Percentiles rank a stretch among this genome's conserved stretches.
Conservation (phyloP, 805 yeast species). For the Blastobotrys attinorum region DNA sequence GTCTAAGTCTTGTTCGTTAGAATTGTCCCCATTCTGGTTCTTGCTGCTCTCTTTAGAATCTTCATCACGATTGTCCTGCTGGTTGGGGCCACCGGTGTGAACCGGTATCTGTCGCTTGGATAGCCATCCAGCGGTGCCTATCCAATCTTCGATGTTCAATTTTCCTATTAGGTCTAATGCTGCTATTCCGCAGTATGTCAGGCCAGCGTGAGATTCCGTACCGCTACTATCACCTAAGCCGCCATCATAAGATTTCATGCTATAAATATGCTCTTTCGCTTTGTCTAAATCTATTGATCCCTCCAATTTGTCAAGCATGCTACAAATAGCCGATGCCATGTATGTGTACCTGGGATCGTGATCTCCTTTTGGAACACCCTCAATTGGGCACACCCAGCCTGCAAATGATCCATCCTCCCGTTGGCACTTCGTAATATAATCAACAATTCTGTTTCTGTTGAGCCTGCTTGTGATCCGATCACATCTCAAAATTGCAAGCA, state of each 20-base stretch:
- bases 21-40: slow-evolving; percentile 1
- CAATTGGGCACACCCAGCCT: slow-evolving; percentile 24
- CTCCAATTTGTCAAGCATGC: slow-evolving; percentile 35
- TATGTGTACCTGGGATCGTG: slow-evolving; percentile 67
- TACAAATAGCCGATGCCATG: slow-evolving; percentile 59
- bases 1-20: background rate
- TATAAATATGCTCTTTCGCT: slow-evolving; percentile 34
- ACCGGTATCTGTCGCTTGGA: slow-evolving; percentile 52
- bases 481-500: slow-evolving; percentile 44
- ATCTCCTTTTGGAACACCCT: slow-evolving; percentile 42
- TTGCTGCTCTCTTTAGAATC: no score
- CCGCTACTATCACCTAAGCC: slow-evolving; percentile 52
- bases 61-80: no score
- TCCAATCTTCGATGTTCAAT: slow-evolving; percentile 18
- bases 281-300: slow-evolving; percentile 32
- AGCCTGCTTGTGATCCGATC: slow-evolving; percentile 32
- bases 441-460: slow-evolving; percentile 38
- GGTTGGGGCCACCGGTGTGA: no score
- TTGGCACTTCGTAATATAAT: slow-evolving; percentile 56
- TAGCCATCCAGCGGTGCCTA: slow-evolving; percentile 23
- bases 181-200: slow-evolving; percentile 77
- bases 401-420: slow-evolving; percentile 49
- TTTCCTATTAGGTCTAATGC: slow-evolving; percentile 39
- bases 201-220: slow-evolving; percentile 77
- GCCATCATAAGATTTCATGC: slow-evolving; percentile 46